A percentile compares a stretch with the other conserved stretches of the same genome.
Conservation (phyloP, 192 early-diverging fungal genomes). For the Jimgerdemannia lactiflua region DNA sequence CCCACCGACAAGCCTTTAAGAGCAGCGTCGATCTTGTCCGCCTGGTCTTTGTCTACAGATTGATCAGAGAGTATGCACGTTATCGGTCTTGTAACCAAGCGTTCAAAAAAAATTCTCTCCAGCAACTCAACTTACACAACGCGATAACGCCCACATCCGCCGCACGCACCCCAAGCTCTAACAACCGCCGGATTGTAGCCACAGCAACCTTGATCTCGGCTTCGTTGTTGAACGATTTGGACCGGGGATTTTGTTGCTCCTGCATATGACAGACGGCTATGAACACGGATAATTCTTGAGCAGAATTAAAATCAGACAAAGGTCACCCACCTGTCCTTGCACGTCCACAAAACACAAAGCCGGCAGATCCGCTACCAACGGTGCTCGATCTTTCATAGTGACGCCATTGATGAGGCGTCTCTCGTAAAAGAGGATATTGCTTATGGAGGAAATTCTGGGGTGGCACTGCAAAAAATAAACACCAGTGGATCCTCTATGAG, state of each 20-base stretch:
- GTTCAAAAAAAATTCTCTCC: neutral
- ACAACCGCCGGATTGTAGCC: conserved; percentile 32
- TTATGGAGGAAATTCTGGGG: conserved; percentile 54
- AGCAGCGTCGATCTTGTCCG: conserved; percentile 38
- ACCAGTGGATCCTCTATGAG: conserved; percentile 3
- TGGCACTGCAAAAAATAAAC: conserved; percentile 43
- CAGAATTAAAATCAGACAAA: neutral
- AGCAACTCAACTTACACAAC: conserved; percentile 48
- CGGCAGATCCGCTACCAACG: conserved; percentile 47
- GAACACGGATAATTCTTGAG: neutral
- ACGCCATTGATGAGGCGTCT: conserved; percentile 45
- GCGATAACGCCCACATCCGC: conserved; percentile 65
- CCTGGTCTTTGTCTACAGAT: conserved; percentile 58
- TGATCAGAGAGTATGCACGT: neutral
- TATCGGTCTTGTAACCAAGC: neutral
- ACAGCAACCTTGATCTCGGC: conserved; percentile 47
- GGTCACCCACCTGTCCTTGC: conserved; percentile 23
- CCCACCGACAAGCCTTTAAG: conserved; percentile 13
- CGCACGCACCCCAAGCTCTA: conserved; percentile 40
- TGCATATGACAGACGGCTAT: neutral
- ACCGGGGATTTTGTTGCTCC: conserved; percentile 39
- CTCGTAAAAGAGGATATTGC: conserved; percentile 65
- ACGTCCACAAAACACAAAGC: conserved; percentile 59
- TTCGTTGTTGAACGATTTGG: conserved; percentile 56
- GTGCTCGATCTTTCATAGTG: conserved; percentile 22